Base-by-base conservation (phyloP, 805 yeast species). In the Isabelozyma rhagii region DNA sequence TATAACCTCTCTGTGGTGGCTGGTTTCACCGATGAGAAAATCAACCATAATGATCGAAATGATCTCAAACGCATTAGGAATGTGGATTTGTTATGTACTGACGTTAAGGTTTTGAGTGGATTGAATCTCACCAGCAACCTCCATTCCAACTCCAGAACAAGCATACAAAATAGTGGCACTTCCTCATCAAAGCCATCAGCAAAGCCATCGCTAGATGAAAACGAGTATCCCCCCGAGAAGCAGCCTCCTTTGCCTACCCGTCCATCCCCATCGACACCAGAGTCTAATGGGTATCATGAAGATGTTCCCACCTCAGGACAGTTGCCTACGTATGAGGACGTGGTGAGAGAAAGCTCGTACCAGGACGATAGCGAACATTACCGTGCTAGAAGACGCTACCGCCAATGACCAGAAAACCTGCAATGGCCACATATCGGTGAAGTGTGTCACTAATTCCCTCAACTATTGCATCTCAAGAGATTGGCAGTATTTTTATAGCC, bases 271-370 rank as follows among this genome's bases (percentile, higher is more conserved):
- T 15, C 45, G 10, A 39, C 51, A 8, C 17, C 43, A 9, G 43
- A 8, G 36, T 9, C 10, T 13, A 31, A 10, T 9, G 36, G 36
- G n/a, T 31, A 31, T 13, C 36, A 31, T 13, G 36, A 31, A 31
- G 36, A 49, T 11, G 44, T 31, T 10, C 43, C 21, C 14, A 39
- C 45, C 27, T 17, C 43, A 13, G 43, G 49, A 27, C 47, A 42
- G 10, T 57, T 69, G 28, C 76, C 76, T 1, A 69, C 75, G 0
- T 71, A 71, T 54, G 74, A 69, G 38, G 76, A 71, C 28, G 75
- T 64, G 6, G 54, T 70, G 48, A 52, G 62, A 27, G 73, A 69
- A 45, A 51, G 57, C 18, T 54, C 59, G 14, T 64, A 55, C 48
- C 74, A 69, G 50, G 64, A 68, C 48, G 58, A 60, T 34, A 53